Base-by-base conservation (phyloP, 176 grass and related monocot species). In the Canna indica region DNA sequence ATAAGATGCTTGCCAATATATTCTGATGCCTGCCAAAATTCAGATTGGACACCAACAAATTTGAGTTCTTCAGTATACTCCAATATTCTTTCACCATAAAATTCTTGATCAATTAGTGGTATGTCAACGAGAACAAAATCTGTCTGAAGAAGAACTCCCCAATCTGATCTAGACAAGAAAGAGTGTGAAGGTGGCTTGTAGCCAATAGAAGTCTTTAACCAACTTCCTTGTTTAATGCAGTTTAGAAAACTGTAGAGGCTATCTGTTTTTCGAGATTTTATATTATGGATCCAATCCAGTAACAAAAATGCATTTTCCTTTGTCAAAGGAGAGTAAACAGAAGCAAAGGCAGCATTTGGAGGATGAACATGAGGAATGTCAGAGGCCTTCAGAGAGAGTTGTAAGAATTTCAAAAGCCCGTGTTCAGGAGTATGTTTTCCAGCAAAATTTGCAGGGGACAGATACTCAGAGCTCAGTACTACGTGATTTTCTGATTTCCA, bases 291-390 rank as follows among this genome's bases (percentile, higher is more conserved):
- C 90, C 90, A 95, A n/a, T 85, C 7, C 33, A 95, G 62, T 11
- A 95, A 48, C 79, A 95, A 78, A 38, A 90, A 68, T 45, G 84
- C 90, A 76, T 95, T 90, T 3, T 78, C 38, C 70, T 76, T 76
- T 0, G 79, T 90, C 17, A 95, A 66, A 67, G 41, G 66, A 25
- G 90, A 90, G 12, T 66, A 75, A 0, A 85, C 76, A 8, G 70
- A 78, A n/a, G 42, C 46, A 20, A 95, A 85, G 3, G 26, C 60
- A 4, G 76, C 66, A 28, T 95, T 16, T 62, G 86, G 86, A 20
- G 90, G 90, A 68, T 69, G 0, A 75, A 95, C 78, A 35, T 56
- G 30, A 44, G 90, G 90, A 7, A 95, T 61, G 73, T 95, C 90
- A 3, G 34, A 56, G 28, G 59, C 90, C 0, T 59, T 54, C 33